Evolutionary conservation across 2,329 filamentous ascomycete species (phyloP), one percentile per base, ranked within the genome.

Genomic region (Cercospora sesami): DNA sequence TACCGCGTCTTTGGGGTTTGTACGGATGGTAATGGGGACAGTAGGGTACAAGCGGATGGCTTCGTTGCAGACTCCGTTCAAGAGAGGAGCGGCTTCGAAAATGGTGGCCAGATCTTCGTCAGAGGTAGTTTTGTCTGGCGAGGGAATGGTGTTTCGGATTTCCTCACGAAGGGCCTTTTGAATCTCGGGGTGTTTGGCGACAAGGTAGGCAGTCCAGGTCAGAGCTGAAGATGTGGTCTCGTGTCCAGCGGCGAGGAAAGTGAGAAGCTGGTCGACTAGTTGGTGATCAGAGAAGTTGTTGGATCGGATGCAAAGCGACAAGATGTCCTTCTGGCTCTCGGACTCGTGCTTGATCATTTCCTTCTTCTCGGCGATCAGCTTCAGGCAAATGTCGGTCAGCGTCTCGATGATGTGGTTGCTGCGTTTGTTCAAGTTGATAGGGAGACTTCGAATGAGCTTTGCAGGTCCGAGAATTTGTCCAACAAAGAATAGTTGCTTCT

Each of bases 191-290:
- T 92, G 79, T 21, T 84, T 83, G 73, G 87, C 87, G n/a, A 95
- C 85, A 53, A 90, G 81, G 76, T 93, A 91, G 7, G 89, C 80
- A 3, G 89, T 86, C 90, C 91, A 94, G n/a, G 89, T 90, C 76
- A 95, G 83, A 18, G 91, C 85, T 0, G 89, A 86, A 0, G 92
- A 88, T 0, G 91, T 94, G 0, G 92, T 94, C 80, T 94, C 91
- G 78, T 94, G 92, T 5, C 81, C 85, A 3, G 85, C 84, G 2
- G 85, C 85, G 4, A 87, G 74, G 71, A 86, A 86, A 0, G 86
- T 88, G 28, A 88, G 75, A 1, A 87, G 79, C 65, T 87, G 85
- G 69, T 87, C 84, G 7, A 83, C 82, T 12, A 87, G 75, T n/a
- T 82, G 79, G 4, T 80, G 75, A 63, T 87, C 84, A 0, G 83